Evolutionary conservation across 495 filamentous ascomycete species (phyloP).

Genomic region (Tirmania nivea): DNA sequence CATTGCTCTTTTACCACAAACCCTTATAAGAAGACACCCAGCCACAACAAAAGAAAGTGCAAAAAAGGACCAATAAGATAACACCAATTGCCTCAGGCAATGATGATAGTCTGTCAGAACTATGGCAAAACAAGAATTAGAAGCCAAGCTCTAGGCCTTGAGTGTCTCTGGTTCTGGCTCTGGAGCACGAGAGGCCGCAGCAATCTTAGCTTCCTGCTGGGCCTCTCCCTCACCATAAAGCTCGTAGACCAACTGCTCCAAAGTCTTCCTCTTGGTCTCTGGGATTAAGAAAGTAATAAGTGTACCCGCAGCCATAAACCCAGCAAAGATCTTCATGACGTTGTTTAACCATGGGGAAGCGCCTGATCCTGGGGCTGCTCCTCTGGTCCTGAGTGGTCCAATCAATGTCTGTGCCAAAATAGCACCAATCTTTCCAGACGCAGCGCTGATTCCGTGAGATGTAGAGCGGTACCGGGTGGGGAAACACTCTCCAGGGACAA

Average conservation of each 20-base stretch:
- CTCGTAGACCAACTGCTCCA: conserved; percentile 34
- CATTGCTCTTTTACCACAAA: too few species aligned
- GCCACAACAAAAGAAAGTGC: too few species aligned
- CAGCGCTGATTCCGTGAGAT: conserved; percentile 68
- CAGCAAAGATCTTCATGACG: conserved; percentile 57
- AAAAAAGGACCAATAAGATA: too few species aligned
- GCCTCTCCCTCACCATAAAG: conserved; percentile 19
- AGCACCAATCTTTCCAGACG: conserved; percentile 61
- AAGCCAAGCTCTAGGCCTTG: too few species aligned
- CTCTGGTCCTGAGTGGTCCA: conserved; percentile 27
- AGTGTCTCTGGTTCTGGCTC: too few species aligned
- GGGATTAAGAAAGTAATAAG: conserved; percentile 46
- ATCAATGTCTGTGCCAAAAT: conserved; percentile 37
- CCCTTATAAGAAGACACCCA: too few species aligned
- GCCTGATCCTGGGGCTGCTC: conserved; percentile 19
- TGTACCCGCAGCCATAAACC: conserved; percentile 52
- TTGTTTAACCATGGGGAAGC: conserved; percentile 48
- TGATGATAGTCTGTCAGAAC: too few species aligned
- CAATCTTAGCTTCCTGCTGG: conserved; percentile 2
- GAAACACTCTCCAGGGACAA: conserved; percentile 76
- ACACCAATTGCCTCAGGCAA: too few species aligned
- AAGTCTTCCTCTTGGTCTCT: conserved; percentile 50
- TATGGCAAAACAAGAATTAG: too few species aligned
- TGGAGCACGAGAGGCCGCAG: not conserved
- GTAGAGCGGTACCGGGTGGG: conserved; percentile 71